phyloP scores from a whole-genome alignment of 345 rosid genomes.

The Viola odorata region DNA sequence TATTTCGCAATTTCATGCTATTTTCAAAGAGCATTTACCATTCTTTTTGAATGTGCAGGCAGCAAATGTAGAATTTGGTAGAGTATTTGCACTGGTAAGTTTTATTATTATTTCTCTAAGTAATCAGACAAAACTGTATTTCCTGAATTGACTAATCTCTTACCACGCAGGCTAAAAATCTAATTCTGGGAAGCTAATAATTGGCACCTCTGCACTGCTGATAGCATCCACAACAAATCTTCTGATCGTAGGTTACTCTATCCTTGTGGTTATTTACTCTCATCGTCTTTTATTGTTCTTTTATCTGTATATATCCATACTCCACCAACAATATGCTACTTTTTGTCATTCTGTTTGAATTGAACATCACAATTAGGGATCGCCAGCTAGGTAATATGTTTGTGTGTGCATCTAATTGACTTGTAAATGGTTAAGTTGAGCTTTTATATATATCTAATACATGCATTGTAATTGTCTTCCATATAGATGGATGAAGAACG shows the following conservation, averaged over 20 bases:
- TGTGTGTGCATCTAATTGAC: too few relatives aligned
- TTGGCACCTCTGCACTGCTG: constrained; percentile 70
- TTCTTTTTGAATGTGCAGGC: constrained; percentile 43
- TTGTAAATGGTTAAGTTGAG: too few relatives aligned
- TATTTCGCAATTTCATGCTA: constrained; percentile 1
- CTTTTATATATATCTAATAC: too few relatives aligned
- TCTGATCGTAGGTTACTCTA: constrained; percentile 45
- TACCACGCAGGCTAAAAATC: constrained; percentile 63
- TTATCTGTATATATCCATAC: too few relatives aligned
- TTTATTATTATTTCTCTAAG: neutral
- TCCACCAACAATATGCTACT: too few relatives aligned
- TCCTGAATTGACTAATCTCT: neutral
- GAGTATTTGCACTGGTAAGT: constrained; percentile 72
- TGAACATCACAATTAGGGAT: too few relatives aligned
- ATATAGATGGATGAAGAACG: too few relatives aligned
- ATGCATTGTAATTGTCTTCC: too few relatives aligned
- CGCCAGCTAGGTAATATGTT: too few relatives aligned
- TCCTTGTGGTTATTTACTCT: neutral
- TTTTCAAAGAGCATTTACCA: constrained; percentile 3
- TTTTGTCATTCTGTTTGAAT: too few relatives aligned
- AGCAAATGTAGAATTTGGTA: constrained; percentile 63
- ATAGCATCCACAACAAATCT: constrained; percentile 66
- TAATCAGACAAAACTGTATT: neutral
- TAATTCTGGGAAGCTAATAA: constrained; percentile 61
- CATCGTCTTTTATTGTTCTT: neutral